Evolutionary conservation across 768 basidiomycete genomes (phyloP), one percentile per base, ranked within the genome.

Genomic region (Hygrophoropsis aurantiaca): DNA sequence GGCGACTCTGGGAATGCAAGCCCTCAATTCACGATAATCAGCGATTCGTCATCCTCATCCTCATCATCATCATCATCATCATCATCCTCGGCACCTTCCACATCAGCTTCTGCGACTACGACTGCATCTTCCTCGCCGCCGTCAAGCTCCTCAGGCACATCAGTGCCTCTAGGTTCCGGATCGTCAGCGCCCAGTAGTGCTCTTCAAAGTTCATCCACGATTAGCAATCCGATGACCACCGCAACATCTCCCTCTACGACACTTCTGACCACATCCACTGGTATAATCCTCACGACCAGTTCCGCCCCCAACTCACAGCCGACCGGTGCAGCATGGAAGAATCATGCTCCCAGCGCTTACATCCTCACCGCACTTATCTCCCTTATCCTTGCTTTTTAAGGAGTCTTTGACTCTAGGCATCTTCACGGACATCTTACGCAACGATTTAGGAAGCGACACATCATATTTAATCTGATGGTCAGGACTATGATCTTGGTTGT

Each of bases 41-140:
- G 95, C 30, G 90, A 90, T 54, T 61, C 66, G 21, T 70, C 77
- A 47, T 75, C 74, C 35, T 67, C 62, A 7, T 39, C 44, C 16
- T 25, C 53, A 40, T 81, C 81, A 11, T 67, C 68, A 1, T 68
- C 68, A 19, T 47, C 56, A 18, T 34, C 57, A 38, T 21, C 43
- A 3, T 30, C 27, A 30, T 30, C 27, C 27, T 30, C 13, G 13
- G 6, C 27, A 13, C 27, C n/a, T n/a, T 25, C 13, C 27, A 23
- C 16, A 20, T 27, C 24, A n/a, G 2, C 24, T 3, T 5, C 50
- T 8, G 25, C 57, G 11, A 30, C 58, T 10, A 32, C 21, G 39
- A 16, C 44, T 11, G 21, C 53, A 32, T 40, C 25, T 41, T 10
- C 51, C 19, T 25, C 46, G 11, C 9, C 58, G 6, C 18, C 52